phyloP scores from a whole-genome alignment of 805 yeast genomes.

The Hanseniaspora taiwanica region DNA sequence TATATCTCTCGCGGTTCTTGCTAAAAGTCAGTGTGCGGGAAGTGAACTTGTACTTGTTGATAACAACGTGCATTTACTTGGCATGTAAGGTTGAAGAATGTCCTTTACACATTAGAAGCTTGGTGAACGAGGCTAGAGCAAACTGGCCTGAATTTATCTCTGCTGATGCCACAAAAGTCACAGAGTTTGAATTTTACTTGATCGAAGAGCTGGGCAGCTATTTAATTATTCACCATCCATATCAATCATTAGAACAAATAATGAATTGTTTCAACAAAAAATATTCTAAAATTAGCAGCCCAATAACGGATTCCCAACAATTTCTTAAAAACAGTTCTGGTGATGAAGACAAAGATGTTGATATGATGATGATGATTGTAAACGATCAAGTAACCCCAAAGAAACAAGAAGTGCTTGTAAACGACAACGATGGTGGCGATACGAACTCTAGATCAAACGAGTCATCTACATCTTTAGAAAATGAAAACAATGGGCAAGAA shows the following conservation, averaged over 20 bases:
- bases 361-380: neutral
- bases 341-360: neutral
- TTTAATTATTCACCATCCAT: slow-evolving; percentile 65
- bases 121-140: slow-evolving; percentile 72
- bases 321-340: neutral
- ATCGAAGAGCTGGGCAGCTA: slow-evolving; percentile 76
- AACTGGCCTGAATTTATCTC: slow-evolving; percentile 94
- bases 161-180: slow-evolving; percentile 78
- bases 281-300: slow-evolving; percentile 2
- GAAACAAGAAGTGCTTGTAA: too few species aligned
- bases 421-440: neutral
- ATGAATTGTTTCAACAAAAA: slow-evolving; percentile 27
- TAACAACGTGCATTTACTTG: slow-evolving; percentile 75
- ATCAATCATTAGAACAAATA: slow-evolving; percentile 46
- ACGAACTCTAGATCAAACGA: slow-evolving; percentile 13
- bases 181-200: slow-evolving; percentile 89
- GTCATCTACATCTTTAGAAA: slow-evolving; percentile 5
- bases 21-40: slow-evolving; percentile 64
- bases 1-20: slow-evolving; percentile 68
- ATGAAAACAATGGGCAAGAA: too few species aligned
- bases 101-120: slow-evolving; percentile 82
- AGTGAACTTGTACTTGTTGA: slow-evolving; percentile 64
- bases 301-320: too few species aligned
- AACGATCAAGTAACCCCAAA: too few species aligned
- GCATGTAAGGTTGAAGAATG: slow-evolving; percentile 93